Base-by-base conservation (phyloP, 2,329 filamentous ascomycete species). In the Calonectria ilicicola region DNA sequence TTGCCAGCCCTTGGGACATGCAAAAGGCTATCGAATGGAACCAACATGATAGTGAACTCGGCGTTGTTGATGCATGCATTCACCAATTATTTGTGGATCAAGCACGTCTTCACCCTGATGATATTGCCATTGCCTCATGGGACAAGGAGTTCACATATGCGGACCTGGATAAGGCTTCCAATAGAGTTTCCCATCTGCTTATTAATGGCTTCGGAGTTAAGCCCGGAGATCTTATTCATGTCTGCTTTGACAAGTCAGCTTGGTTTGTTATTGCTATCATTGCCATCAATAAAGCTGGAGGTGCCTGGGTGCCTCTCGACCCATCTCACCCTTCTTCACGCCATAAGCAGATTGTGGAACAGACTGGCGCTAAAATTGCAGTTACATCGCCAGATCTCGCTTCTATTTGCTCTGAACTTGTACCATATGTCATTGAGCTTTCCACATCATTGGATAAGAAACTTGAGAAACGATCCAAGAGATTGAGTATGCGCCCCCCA, bases 111-210 rank as follows among this genome's bases (percentile, higher is more conserved):
- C 6, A 64, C 72, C 19, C 76, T 71, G 2, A 46, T 63, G 17
- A 62, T 49, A 6, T 74, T 60, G 80, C 79, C 0, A 42, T 81
- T 1, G 67, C 32, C 21, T 74, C 81, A 0, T 82, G 80, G 78
- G 79, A 82, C 32, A 78, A 75, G 2, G 23, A 76, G 0, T 64
- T 80, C 5, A 79, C 78, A 0, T 82, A 78, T 27, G 29, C 14
- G 1, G 60, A 77, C 6, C 63, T 79, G 3, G 63, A 75, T 9
- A 29, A n/a, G 1, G n/a, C 69, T 9, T 27, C 77, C 2, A 67
- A 35, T 5, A 9, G 10, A 4, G 27, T 79, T 3, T 70, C 72
- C 1, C 29, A 26, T 12, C 46, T 67, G n/a, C 70, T 79, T 12
- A 21, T 71, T 7, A 14, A 65, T 35, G 46, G 53, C 7, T 27